A percentile compares a stretch with the other conserved stretches of the same genome.
Conservation (phyloP, 768 basidiomycete species). For the Termitomyces sp. region DNA sequence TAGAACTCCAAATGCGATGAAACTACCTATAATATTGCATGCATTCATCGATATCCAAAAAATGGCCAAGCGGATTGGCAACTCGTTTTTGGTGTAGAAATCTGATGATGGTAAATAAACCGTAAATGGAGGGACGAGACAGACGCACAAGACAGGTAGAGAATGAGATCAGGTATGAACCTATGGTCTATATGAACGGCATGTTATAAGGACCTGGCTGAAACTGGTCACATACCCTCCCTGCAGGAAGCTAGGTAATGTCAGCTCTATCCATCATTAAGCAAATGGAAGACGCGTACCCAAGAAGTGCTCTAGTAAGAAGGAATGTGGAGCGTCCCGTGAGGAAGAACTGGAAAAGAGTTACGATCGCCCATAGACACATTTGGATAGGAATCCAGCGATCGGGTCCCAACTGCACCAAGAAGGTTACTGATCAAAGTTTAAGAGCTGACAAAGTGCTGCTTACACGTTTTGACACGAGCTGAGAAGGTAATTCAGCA, state of each 20-base stretch:
- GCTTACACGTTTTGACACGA: slow-evolving; percentile 56
- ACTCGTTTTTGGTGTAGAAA: slow-evolving; percentile 59
- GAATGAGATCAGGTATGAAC: slow-evolving; percentile 58
- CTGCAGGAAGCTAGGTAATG: slow-evolving; percentile 36
- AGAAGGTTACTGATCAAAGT: background rate
- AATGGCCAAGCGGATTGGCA: slow-evolving; percentile 53
- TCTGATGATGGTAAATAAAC: slow-evolving; percentile 27
- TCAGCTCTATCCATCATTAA: background rate
- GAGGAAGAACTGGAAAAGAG: slow-evolving; percentile 55
- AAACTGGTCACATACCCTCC: slow-evolving; percentile 34
- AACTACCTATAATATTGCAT: slow-evolving; percentile 47
- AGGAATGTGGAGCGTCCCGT: slow-evolving; percentile 52
- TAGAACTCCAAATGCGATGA: slow-evolving; percentile 62
- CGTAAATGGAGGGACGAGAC: slow-evolving; percentile 1
- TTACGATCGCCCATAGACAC: slow-evolving; percentile 52
- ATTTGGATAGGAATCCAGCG: slow-evolving; percentile 64
- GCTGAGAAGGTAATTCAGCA: slow-evolving; percentile 62
- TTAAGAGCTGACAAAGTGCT: background rate
- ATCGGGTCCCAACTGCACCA: slow-evolving; percentile 52
- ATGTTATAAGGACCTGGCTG: background rate
- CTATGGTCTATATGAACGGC: slow-evolving; percentile 19
- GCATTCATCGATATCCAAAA: slow-evolving; percentile 54
- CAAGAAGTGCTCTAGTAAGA: slow-evolving; percentile 45
- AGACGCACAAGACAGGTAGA: slow-evolving; percentile 56
- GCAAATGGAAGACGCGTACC: slow-evolving; percentile 25